Conservation (phyloP, 495 filamentous ascomycete genomes). For the Penicillium fimorum region DNA sequence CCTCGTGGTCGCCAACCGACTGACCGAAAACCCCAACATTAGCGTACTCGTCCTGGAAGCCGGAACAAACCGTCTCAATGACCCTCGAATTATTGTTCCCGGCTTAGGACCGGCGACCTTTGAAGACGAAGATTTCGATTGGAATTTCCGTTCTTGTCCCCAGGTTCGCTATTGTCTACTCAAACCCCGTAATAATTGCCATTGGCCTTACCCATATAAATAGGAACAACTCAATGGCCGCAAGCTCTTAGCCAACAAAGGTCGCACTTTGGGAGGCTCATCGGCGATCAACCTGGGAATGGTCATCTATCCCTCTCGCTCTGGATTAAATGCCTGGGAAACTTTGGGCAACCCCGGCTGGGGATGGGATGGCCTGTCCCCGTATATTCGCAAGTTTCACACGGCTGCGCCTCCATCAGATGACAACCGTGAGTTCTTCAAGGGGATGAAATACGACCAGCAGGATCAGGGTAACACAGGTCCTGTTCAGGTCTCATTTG, state of each 20-base stretch:
- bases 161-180: conserved; percentile 36
- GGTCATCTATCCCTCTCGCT: conserved; percentile 31
- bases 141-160: conserved; percentile 51
- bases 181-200: too few relatives aligned
- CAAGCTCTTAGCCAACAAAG: conserved; percentile 29
- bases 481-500: conserved; percentile 28
- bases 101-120: conserved; percentile 38
- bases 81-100: conserved; percentile 43
- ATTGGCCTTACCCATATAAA: background rate
- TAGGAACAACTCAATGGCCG: conserved; percentile 29
- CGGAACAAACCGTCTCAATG: conserved; percentile 42
- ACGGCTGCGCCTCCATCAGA: conserved; percentile 15
- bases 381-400: conserved; percentile 37
- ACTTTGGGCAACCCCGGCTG: conserved; percentile 54
- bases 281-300: conserved; percentile 50
- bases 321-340: conserved; percentile 49
- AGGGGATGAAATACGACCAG: conserved; percentile 16
- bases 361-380: conserved; percentile 46
- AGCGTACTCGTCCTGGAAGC: conserved; percentile 55
- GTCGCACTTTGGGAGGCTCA: conserved; percentile 56
- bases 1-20: conserved; percentile 46
- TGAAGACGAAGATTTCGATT: conserved; percentile 51
- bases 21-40: conserved; percentile 43
- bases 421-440: conserved; percentile 8
- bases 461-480: conserved; percentile 21